Base-by-base conservation (phyloP, 768 basidiomycete genomes). In the Dacryopinax spathularia region DNA sequence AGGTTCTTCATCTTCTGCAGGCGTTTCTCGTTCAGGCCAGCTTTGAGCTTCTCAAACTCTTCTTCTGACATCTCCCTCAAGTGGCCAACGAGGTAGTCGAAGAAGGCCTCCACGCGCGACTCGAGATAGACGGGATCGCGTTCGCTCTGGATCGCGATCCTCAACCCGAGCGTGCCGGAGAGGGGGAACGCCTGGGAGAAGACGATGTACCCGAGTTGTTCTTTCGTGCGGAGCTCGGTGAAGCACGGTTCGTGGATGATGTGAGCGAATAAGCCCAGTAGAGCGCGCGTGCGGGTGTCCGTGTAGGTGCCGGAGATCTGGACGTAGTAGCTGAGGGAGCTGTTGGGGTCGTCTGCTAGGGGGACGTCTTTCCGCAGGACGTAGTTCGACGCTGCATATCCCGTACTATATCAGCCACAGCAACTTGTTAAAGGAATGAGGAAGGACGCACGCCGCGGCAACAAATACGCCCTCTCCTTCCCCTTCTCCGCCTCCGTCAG, bases 181-280 rank as follows among this genome's bases (percentile, higher is more conserved):
- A 62, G 62, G 4, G 62, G 29, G 60, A 65, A 69, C 13, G 34
- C 61, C 29, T 63, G 64, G 20, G 66, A 66, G 9, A 79, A 81
- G 34, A 96, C 94, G 41, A 96, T 80, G 72, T 99, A 99, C 4
- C 96, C 96, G 1, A 99, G 80, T 73, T 99, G 96, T 71, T 98
- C 91, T 71, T 91, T 86, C 2, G 94, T 97, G 31, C 96, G 86
- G 33, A 99, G 81, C 25, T 85, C 77, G 71, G 95, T 86, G 75
- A 98, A 99, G 10, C 88, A 82, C 1, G 94, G 95, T 69, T 99
- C 96, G n/a, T 81, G 78, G 35, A 94, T 79, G 63, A 98, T 88
- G 68, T 94, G 91, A 0, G 80, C 80, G 25, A 97, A 83, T 15
- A 99, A 79, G 1, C 84, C 75, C 25, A 86, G 79, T 1, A 79